Evolutionary conservation across 2,329 filamentous ascomycete species (phyloP).

Genomic region (Claviceps sp.): DNA sequence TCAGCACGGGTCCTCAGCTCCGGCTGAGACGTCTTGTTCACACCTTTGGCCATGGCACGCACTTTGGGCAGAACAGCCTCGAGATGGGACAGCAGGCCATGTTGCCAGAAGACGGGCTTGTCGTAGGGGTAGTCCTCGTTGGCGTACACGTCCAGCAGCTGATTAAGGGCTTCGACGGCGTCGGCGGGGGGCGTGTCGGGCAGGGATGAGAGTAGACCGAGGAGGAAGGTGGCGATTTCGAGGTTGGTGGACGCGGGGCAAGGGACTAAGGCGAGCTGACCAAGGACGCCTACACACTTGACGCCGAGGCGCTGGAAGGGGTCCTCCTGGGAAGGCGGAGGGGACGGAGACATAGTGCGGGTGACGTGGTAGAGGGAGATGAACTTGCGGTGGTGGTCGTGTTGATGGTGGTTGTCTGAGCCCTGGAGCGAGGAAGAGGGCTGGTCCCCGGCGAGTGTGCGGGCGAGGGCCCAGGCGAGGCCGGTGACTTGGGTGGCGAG

Average conservation of each 20-base stretch:
- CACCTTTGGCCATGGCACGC: constrained; percentile 41
- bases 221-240: constrained; percentile 49
- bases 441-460: constrained; percentile 33
- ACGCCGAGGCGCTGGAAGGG: constrained; percentile 50
- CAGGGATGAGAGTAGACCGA: constrained; percentile 38
- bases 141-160: constrained; percentile 54
- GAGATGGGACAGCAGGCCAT: constrained; percentile 44
- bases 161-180: constrained; percentile 49
- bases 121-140: constrained; percentile 47
- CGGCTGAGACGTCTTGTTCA: constrained; percentile 43
- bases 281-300: constrained; percentile 54
- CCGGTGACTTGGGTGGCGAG: constrained; percentile 51
- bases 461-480: constrained; percentile 51
- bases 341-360: constrained; percentile 20
- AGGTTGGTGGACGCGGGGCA: constrained; percentile 41
- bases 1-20: constrained; percentile 48
- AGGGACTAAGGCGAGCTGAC: constrained; percentile 45
- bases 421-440: constrained; percentile 24
- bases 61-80: constrained; percentile 40
- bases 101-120: constrained; percentile 49
- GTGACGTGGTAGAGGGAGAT: constrained; percentile 52
- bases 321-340: constrained; percentile 23
- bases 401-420: constrained; percentile 16
- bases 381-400: constrained; percentile 47
- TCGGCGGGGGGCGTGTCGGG: constrained; percentile 43